Base-by-base conservation (phyloP, 148 eudicot species). In the Rhododendron ferrugineum region DNA sequence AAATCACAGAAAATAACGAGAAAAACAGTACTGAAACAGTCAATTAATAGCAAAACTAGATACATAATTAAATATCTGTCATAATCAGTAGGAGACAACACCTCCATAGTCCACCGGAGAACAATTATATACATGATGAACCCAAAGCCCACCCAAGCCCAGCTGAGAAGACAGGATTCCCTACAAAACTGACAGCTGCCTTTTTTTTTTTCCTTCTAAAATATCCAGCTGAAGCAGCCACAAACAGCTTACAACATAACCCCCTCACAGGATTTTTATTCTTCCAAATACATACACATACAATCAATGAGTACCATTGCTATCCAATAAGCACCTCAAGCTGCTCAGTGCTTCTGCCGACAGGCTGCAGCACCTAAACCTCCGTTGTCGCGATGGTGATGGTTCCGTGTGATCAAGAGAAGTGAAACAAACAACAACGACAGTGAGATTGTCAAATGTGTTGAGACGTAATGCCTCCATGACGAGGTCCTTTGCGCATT, bases 381-480 rank as follows among this genome's bases (percentile, higher is more conserved):
- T 90, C 54, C 86, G 84, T 22, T 89, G 94, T 56, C 89, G 89
- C 16, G 86, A 79, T 11, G 87, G 46, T 22, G 87, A 72, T 47
- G 85, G 87, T 75, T 89, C 92, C 30, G 83, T 62, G 22, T 89
- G 90, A 49, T 93, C 92, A 0, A 85, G 77, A 18, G 93, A 78
- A 37, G 92, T 86, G 68, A 94, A 91, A 85, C 96, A 95, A 50
- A 95, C 92, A 4, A 94, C 89, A 5, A 95, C 87, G 7, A 90
- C 98, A 0, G 98, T 93, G 58, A 95, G 93, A 83, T 94, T 95
- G 80, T 95, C 98, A 13, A 88, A 86, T 15, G 98, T 93, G 84
- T 90, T 82, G 54, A 90, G 92, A 42, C 98, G 87, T 80, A 95
- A 83, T 20, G 98, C 97, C 88, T 94, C 98, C 89, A 86, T 89